Conservation (phyloP, 768 basidiomycete species). For the Pleurotus pulmonarius region DNA sequence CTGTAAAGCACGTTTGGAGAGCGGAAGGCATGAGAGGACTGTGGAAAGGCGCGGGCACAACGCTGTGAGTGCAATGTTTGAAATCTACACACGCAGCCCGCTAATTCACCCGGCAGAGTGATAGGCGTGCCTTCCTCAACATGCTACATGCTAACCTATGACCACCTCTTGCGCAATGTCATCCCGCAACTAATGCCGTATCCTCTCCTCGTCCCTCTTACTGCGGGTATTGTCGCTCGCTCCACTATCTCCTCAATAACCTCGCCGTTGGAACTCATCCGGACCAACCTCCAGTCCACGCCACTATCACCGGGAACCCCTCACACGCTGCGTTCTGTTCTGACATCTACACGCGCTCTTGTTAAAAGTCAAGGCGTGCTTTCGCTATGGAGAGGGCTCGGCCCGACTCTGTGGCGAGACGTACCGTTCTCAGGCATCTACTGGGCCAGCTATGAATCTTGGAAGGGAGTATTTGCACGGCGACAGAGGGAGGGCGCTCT, state of each 20-base stretch:
- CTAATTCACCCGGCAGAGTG: slow-evolving; percentile 39
- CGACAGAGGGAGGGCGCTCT: slow-evolving; percentile 53
- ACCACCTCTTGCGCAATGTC: slow-evolving; percentile 67
- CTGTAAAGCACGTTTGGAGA: slow-evolving; percentile 72
- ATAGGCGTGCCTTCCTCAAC: slow-evolving; percentile 93
- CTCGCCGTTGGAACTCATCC: slow-evolving; percentile 89
- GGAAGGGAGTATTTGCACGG: slow-evolving; percentile 61
- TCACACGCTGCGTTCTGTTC: slow-evolving; percentile 73
- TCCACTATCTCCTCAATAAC: slow-evolving; percentile 72
- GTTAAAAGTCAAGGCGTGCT: slow-evolving; percentile 61
- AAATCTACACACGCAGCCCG: too few species aligned
- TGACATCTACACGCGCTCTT: slow-evolving; percentile 55
- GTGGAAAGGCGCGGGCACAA: slow-evolving; percentile 94
- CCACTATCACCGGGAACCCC: slow-evolving; percentile 67
- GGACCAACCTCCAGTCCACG: slow-evolving; percentile 91
- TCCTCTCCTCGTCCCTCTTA: slow-evolving; percentile 57
- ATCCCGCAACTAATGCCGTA: slow-evolving; percentile 60
- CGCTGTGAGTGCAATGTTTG: slow-evolving; percentile 55
- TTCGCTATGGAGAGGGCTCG: slow-evolving; percentile 87
- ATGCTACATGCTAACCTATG: slow-evolving; percentile 94
- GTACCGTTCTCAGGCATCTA: slow-evolving; percentile 97
- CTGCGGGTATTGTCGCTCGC: slow-evolving; percentile 81
- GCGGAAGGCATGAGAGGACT: slow-evolving; percentile 82
- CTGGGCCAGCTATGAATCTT: slow-evolving; percentile 91
- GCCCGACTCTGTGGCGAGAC: slow-evolving; percentile 92